Evolutionary conservation across 2,329 filamentous ascomycete species (phyloP).

Genomic region (Cytospora leucostoma): DNA sequence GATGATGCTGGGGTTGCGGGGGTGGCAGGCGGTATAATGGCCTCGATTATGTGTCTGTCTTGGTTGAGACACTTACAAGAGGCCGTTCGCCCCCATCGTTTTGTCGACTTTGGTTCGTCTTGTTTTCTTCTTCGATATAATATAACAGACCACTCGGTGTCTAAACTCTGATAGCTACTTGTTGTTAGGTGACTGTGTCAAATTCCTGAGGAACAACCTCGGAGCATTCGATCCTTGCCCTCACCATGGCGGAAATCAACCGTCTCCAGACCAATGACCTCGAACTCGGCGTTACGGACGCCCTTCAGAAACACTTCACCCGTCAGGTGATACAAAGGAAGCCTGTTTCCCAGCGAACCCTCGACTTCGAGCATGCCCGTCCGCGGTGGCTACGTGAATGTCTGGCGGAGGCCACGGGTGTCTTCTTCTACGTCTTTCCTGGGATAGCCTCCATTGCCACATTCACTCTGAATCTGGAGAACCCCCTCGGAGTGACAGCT

Average conservation of each 20-base stretch:
- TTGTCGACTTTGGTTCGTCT: background rate
- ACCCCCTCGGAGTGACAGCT: conserved; percentile 34
- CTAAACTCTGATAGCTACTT: background rate
- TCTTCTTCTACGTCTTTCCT: conserved; percentile 58
- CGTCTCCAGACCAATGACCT: conserved; percentile 32
- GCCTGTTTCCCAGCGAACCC: conserved; percentile 54
- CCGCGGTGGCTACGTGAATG: conserved; percentile 57
- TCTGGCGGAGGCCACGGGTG: conserved; percentile 57
- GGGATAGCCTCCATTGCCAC: conserved; percentile 55
- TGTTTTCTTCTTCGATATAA: background rate
- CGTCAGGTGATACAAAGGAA: conserved; percentile 52
- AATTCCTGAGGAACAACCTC: background rate
- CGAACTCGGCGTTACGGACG: conserved; percentile 57
- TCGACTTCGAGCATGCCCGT: conserved; percentile 55
- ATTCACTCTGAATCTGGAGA: conserved; percentile 51
- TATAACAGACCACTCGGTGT: background rate
- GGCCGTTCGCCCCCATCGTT: background rate
- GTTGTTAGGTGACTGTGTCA: background rate
- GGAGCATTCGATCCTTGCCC: background rate
- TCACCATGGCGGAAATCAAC: conserved; percentile 18
- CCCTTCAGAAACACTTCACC: conserved; percentile 50
- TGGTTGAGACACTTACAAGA: background rate
- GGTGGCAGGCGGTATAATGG: conserved; percentile 5
- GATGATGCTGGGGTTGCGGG: conserved; percentile 10
- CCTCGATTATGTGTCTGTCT: background rate